Conservation (phyloP, 2,329 filamentous ascomycete genomes). For the Westerdykella aurantiaca region DNA sequence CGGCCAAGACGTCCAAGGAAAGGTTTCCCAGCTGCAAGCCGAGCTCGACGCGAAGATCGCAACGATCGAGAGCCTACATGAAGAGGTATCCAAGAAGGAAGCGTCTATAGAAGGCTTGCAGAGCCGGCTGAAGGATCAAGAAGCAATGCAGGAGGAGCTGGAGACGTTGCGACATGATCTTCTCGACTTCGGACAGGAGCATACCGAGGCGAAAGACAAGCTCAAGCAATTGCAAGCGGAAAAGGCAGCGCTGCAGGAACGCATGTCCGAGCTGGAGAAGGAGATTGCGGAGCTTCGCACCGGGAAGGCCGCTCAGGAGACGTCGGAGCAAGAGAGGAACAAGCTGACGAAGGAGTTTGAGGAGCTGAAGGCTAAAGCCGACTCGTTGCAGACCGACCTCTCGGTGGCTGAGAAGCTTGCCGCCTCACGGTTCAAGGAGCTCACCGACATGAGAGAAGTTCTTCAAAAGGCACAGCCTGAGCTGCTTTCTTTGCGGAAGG, state of each 20-base stretch:
- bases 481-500: constrained; percentile 68
- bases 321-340: constrained; percentile 48
- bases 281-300: constrained; percentile 57
- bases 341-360: constrained; percentile 61
- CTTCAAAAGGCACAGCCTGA: constrained; percentile 84
- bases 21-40: constrained; percentile 25
- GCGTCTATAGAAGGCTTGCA: constrained; percentile 65
- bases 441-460: constrained; percentile 72
- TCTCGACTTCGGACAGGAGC: constrained; percentile 71
- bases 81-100: constrained; percentile 52
- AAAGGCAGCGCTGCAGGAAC: constrained; percentile 59
- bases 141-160: constrained; percentile 77
- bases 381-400: constrained; percentile 72
- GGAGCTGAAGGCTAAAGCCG: constrained; percentile 63
- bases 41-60: constrained; percentile 33
- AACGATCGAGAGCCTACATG: constrained; percentile 27
- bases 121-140: constrained; percentile 66
- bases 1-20: constrained; percentile 16
- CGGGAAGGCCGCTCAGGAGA: constrained; percentile 43
- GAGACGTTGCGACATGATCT: constrained; percentile 77
- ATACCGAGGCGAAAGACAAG: constrained; percentile 75
- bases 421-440: constrained; percentile 79
- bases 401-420: constrained; percentile 81
- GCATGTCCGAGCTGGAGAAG: constrained; percentile 63
- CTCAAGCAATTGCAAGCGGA: constrained; percentile 64